Base-by-base conservation (phyloP, 2,329 filamentous ascomycete genomes). In the Didymella arachidicola region DNA sequence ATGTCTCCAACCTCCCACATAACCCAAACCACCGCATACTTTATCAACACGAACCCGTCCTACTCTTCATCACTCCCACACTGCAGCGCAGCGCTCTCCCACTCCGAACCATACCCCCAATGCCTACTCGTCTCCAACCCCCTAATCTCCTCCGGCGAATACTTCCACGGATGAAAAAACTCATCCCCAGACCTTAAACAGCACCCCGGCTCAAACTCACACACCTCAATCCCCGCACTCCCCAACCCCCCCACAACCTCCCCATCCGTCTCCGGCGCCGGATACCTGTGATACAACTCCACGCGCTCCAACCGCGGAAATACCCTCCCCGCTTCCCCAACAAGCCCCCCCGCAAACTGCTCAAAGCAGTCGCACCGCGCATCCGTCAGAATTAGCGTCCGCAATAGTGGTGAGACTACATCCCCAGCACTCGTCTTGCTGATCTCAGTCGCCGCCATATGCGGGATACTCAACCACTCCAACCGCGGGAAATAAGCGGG, bases 381-480 rank as follows among this genome's bases (percentile, higher is more conserved):
- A 14, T 53, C 49, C 5, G 49, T 45, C 22, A 45, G 22, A 16
- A 53, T 12, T 16, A 53, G 27, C 1, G 39, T 38, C 5, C 38
- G 39, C 19, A 53, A 22, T 2, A 2, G 16, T 0, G 18, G 29
- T 3, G 49, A 30, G 2, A 53, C 27, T 2, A 53, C 16, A 7
- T 53, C 49, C 16, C 2, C 7, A 2, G n/a, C 10, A 22, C 30
- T 19, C n/a, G 39, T 44, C 18, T 19, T 18, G 14, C 19, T 43
- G n/a, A 14, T 27, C 30, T 36, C 22, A 0, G 49, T 53, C 29
- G 25, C 41, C 2, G 30, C 22, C 30, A 29, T 53, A 14, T 45
- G 41, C 41, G 49, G 49, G 1, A 53, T 16, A n/a, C 49, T 53
- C 16, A 53, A 25, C 49, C 41, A 53, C 29, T 30, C 29, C 7